Conservation (phyloP, 169 alveolate species). For the Cryptosporidium sp. region DNA sequence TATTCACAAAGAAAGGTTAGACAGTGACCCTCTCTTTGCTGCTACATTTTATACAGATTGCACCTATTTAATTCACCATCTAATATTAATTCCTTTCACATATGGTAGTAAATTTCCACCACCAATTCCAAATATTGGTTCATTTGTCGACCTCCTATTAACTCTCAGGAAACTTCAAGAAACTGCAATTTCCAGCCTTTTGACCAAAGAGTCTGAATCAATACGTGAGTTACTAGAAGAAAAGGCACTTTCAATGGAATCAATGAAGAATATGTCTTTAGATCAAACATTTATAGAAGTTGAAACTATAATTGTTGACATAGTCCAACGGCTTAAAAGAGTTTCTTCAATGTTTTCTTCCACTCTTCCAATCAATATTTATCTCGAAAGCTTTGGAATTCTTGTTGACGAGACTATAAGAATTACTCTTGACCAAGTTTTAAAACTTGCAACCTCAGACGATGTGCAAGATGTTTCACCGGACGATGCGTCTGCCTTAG, state of each 20-base stretch:
- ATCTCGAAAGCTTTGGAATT: constrained; percentile 59
- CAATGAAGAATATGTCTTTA: constrained; percentile 47
- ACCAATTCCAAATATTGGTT: constrained; percentile 63
- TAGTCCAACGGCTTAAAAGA: constrained; percentile 41
- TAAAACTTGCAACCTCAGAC: constrained; percentile 49
- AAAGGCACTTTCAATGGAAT: constrained; percentile 47
- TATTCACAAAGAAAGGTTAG: constrained; percentile 34
- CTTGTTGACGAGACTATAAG: constrained; percentile 56
- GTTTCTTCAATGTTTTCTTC: constrained; percentile 54
- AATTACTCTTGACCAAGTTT: constrained; percentile 27
- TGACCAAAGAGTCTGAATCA: constrained; percentile 11
- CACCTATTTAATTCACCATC: constrained; percentile 61
- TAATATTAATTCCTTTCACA: constrained; percentile 59
- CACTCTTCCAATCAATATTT: constrained; percentile 24
- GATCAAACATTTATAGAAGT: constrained; percentile 53
- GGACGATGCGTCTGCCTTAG: constrained; percentile 67
- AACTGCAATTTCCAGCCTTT: constrained; percentile 51
- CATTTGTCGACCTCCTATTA: constrained; percentile 64
- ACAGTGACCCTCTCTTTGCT: constrained; percentile 57
- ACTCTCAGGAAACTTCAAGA: constrained; percentile 70
- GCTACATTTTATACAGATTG: constrained; percentile 75
- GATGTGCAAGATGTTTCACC: constrained; percentile 28
- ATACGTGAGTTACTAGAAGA: constrained; percentile 7
- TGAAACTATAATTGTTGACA: constrained; percentile 38
- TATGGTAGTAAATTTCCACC: constrained; percentile 61